These are phyloP conservation scores for Daucus carota DNA, from an alignment of 129 eudicot species.

Conservation along the genomic window DH1_v3.0 NC_030387.2:25475001-25475500, in stretches of 20 bases:
- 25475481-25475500: not conserved
- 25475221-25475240: slow-evolving; percentile 70
- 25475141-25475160: not conserved
- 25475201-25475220: slow-evolving; percentile 10
- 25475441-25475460: not conserved
- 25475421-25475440: not conserved
- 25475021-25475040: not conserved
- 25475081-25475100: not conserved
- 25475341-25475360: not conserved
- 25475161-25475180: not conserved
- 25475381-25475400: not conserved
- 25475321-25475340: not conserved
- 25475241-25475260: slow-evolving; percentile 99
- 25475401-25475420: not conserved
- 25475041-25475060: not conserved
- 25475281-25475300: slow-evolving; percentile 87
- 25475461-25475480: not conserved
- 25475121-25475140: not conserved
- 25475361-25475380: not conserved
- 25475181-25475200: slow-evolving; percentile 11
- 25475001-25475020: not conserved
- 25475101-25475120: not conserved
- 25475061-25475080: not conserved
- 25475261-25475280: slow-evolving; percentile 98
- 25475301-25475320: slow-evolving; percentile 32